A percentile compares a stretch with the other conserved stretches of the same genome.
Conservation (phyloP, 2,329 filamentous ascomycete species). For the Periglandula ipomoeae region DNA sequence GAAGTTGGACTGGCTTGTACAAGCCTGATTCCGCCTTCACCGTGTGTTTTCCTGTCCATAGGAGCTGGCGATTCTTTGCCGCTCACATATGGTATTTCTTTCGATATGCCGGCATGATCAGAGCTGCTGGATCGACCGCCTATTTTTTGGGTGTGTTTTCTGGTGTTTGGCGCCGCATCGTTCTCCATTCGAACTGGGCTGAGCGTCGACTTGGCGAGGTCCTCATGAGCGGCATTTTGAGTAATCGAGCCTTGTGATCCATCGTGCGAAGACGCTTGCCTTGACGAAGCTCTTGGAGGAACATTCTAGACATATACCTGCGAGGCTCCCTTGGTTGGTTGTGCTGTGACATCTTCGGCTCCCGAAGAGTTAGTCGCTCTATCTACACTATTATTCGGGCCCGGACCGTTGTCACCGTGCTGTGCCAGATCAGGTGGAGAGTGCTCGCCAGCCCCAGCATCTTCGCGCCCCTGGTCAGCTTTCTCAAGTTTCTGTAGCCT, state of each 20-base stretch:
- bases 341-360: background rate
- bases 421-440: background rate
- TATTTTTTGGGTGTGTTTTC: background rate
- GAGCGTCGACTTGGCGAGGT: background rate
- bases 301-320: conserved; percentile 10
- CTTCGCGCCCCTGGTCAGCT: background rate
- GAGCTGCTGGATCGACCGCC: background rate
- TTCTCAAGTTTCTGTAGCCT: conserved; percentile 4
- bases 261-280: conserved; percentile 2
- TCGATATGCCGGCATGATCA: background rate
- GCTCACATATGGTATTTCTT: background rate
- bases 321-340: background rate
- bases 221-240: background rate
- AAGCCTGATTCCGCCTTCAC: conserved; percentile 3
- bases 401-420: background rate
- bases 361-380: background rate
- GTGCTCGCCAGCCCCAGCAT: background rate
- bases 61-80: background rate
- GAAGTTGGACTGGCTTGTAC: conserved; percentile 1
- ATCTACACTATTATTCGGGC: background rate
- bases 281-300: conserved; percentile 14
- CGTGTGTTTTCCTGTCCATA: background rate
- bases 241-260: background rate
- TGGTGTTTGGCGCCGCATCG: background rate
- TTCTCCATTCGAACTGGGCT: background rate